Base-by-base conservation (phyloP, 2,329 filamentous ascomycete genomes). In the Fusarium chlamydosporum region DNA sequence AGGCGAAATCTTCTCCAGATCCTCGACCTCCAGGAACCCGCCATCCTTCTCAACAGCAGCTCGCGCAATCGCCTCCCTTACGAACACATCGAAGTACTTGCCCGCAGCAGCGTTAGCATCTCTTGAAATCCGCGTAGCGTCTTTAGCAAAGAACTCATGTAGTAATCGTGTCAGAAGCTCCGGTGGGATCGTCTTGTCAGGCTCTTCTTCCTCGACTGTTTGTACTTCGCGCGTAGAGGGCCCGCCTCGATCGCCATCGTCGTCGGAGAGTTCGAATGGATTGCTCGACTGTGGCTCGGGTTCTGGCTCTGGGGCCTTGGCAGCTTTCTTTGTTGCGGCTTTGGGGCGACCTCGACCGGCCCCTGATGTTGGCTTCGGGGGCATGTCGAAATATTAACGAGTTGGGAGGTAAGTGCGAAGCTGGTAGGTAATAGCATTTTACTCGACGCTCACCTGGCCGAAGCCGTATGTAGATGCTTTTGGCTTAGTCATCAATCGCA, bases 21-120 rank as follows among this genome's bases (percentile, higher is more conserved):
- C 94, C 76, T 96, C 93, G 45, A 96, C 90, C 87, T 96, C 92
- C 35, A 95, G 77, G 75, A 94, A 94, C 6, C 87, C 89, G 61
- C 88, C 84, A 33, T 83, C 83, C 76, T 91, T 90, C 82, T 93
- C 91, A 61, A 89, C 88, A 11, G 89, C 88, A 38, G 92, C 90
- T 75, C 95, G 82, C 16, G 93, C 93, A 76, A 98, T 89, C 2
- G 93, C 93, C 81, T 98, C 95, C 65, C 92, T 86, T 54, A 97
- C 91, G 80, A 97, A 98, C 0, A 95, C 88, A 79, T 97, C 93
- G 79, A 97, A 86, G 77, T 98, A 98, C 80, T 91, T 93, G 15
- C 89, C 91, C 61, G 94, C 86, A 2, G 94, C 87, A 8, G 82
- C 85, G 76, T 94, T 92, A 6, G 93, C 93, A 74, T 94, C 92